Percentiles rank a stretch among this genome's conserved stretches.
phyloP scores from a whole-genome alignment of 2,329 filamentous ascomycete species.

The Seiridium cupressi region DNA sequence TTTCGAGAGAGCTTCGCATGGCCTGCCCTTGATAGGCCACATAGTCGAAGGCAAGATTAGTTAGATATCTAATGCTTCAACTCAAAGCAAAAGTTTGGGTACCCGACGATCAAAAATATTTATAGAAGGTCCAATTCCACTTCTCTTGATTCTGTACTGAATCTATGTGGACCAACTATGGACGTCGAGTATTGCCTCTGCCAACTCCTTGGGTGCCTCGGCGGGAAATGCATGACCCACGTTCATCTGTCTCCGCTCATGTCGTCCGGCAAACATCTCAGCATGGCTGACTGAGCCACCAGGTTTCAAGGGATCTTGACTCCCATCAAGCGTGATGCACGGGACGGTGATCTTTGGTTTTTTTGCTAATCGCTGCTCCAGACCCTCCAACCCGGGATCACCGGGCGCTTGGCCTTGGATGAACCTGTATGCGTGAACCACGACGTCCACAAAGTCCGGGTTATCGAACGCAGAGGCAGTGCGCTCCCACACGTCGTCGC shows the following conservation, averaged over 20 bases:
- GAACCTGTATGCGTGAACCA: conserved; percentile 3
- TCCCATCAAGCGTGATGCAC: conserved; percentile 5
- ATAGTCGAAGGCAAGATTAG: too few relatives aligned
- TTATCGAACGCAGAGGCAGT: conserved; percentile 13
- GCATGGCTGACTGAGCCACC: conserved; percentile 3
- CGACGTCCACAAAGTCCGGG: conserved; percentile 5
- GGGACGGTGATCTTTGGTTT: conserved; percentile 6
- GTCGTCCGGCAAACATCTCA: conserved; percentile 2
- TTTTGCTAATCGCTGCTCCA: not conserved
- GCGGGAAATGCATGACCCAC: conserved; percentile 7
- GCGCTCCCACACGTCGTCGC: conserved; percentile 16
- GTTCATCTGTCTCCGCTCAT: conserved; percentile 1
- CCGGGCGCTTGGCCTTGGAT: not conserved
- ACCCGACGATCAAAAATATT: not conserved
- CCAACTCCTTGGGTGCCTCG: conserved; percentile 5
- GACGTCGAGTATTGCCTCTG: not conserved
- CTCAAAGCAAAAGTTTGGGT: too few relatives aligned
- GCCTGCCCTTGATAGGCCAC: too few relatives aligned
- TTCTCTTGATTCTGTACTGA: not conserved
- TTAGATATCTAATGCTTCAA: too few relatives aligned
- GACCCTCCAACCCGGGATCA: not conserved
- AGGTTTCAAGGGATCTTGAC: conserved; percentile 6
- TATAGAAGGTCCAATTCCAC: not conserved
- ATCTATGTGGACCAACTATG: conserved; percentile 7
- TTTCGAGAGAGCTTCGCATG: too few relatives aligned